phyloP scores from a whole-genome alignment of 768 basidiomycete genomes.

The Rhodotorula kratochvilovae region DNA sequence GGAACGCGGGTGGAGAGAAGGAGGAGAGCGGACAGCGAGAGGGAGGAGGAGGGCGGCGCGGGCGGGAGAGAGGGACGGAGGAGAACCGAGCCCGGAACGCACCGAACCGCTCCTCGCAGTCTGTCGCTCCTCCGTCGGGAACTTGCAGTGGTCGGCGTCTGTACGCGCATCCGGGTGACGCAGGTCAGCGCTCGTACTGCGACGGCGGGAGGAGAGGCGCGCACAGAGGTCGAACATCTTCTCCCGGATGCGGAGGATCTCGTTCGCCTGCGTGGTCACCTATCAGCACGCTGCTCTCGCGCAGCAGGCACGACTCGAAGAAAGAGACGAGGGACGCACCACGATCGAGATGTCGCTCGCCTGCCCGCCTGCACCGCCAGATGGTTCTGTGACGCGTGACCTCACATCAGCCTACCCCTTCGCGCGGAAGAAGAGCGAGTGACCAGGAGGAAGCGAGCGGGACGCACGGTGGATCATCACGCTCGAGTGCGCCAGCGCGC shows the following conservation, averaged over 20 bases:
- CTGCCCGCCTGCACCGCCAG: slow-evolving; percentile 90
- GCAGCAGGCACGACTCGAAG: too few relatives aligned
- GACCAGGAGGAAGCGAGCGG: slow-evolving; percentile 14
- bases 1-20: too few relatives aligned
- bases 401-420: slow-evolving; percentile 3
- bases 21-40: too few relatives aligned
- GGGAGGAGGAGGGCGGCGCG: too few relatives aligned
- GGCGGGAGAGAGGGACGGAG: too few relatives aligned
- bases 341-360: slow-evolving; percentile 78
- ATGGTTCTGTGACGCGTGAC: slow-evolving; percentile 64
- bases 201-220: background rate
- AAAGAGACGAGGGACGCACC: background rate
- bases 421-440: background rate
- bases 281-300: too few relatives aligned
- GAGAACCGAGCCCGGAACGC: background rate
- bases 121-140: slow-evolving; percentile 13
- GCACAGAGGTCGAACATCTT: slow-evolving; percentile 38
- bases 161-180: too few relatives aligned
- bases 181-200: background rate
- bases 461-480: slow-evolving; percentile 96
- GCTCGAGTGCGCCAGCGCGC: slow-evolving; percentile 84
- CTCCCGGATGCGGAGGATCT: slow-evolving; percentile 65
- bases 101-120: slow-evolving; percentile 24
- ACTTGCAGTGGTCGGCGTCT: slow-evolving; percentile 30
- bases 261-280: slow-evolving; percentile 64